These are phyloP conservation scores for Candida glucosophila DNA, from an alignment of 1,139 yeast genomes.

Conservation along the genomic window DNA sequence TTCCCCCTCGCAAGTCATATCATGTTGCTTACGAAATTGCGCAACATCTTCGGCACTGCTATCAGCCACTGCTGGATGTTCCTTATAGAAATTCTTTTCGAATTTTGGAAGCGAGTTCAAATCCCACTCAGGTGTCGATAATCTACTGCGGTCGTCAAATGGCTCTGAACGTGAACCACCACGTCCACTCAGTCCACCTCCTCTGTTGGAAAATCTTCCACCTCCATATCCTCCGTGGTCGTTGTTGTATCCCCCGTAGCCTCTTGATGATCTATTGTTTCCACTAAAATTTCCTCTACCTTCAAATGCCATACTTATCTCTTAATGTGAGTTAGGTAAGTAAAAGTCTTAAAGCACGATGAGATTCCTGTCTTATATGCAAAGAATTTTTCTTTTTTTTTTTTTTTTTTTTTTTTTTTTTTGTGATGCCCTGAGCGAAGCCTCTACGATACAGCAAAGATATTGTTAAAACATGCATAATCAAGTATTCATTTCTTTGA, in stretches of 20 bases:
- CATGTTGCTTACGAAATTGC: conserved; percentile 70
- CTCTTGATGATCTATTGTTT: conserved; percentile 18
- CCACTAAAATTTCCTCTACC: too few species aligned
- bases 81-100: conserved; percentile 90
- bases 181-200: conserved; percentile 16
- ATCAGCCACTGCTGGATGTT: conserved; percentile 66
- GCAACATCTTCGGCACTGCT: conserved; percentile 69
- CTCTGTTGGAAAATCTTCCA: conserved; percentile 10
- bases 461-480: too few species aligned
- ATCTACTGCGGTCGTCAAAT: conserved; percentile 42
- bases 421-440: too few species aligned
- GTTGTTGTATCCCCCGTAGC: conserved; percentile 15
- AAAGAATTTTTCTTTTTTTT: too few species aligned
- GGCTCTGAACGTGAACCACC: conserved; percentile 26
- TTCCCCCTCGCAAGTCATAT: conserved; percentile 77
- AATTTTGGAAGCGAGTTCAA: conserved; percentile 71
- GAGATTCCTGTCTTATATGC: too few species aligned
- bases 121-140: conserved; percentile 74
- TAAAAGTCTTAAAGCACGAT: too few species aligned
- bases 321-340: too few species aligned
- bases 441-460: too few species aligned
- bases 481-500: too few species aligned
- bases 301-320: too few species aligned
- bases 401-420: too few species aligned
- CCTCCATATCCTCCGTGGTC: conserved; percentile 18